These are phyloP conservation scores for Massospora cicadina DNA, from an alignment of 371 early-diverging fungal species.

Conservation along the genomic window DNA sequence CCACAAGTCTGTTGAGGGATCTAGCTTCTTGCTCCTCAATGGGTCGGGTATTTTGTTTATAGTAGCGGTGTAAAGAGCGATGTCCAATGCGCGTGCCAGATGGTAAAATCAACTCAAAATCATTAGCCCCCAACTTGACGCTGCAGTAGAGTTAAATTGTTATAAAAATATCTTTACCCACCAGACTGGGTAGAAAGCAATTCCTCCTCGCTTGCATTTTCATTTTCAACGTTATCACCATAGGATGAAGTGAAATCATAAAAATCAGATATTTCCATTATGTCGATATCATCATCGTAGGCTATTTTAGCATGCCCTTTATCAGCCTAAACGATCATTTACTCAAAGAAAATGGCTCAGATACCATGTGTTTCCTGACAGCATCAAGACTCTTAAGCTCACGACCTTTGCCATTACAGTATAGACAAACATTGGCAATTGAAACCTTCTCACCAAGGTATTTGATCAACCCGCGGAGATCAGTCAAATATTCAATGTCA, in stretches of 20 bases:
- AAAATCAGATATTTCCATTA: slow-evolving; percentile 76
- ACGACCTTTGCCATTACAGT: slow-evolving; percentile 84
- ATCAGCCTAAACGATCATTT: slow-evolving; percentile 29
- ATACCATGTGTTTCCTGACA: slow-evolving; percentile 84
- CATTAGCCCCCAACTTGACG: slow-evolving; percentile 31
- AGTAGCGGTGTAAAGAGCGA: slow-evolving; percentile 60
- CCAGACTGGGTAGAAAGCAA: slow-evolving; percentile 22
- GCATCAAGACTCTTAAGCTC: slow-evolving; percentile 71
- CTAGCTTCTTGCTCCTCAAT: slow-evolving; percentile 25
- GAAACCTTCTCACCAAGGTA: slow-evolving; percentile 89
- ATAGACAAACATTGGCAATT: slow-evolving; percentile 81
- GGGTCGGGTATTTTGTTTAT: slow-evolving; percentile 62
- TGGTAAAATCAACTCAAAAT: slow-evolving; percentile 68
- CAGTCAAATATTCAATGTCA: slow-evolving; percentile 80
- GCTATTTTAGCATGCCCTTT: slow-evolving; percentile 89
- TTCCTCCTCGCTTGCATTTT: slow-evolving; percentile 38
- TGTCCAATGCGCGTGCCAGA: slow-evolving; percentile 70
- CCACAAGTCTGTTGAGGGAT: slow-evolving; percentile 5
- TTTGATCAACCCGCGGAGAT: slow-evolving; percentile 66
- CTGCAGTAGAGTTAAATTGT: background rate
- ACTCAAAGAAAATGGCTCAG: background rate
- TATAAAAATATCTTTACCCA: background rate
- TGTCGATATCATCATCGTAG: slow-evolving; percentile 78
- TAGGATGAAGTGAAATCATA: slow-evolving; percentile 74
- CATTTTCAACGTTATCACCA: slow-evolving; percentile 29